phyloP scores from a whole-genome alignment of 805 yeast genomes.

The Cyberlindnera nakhonratchasimensis region DNA sequence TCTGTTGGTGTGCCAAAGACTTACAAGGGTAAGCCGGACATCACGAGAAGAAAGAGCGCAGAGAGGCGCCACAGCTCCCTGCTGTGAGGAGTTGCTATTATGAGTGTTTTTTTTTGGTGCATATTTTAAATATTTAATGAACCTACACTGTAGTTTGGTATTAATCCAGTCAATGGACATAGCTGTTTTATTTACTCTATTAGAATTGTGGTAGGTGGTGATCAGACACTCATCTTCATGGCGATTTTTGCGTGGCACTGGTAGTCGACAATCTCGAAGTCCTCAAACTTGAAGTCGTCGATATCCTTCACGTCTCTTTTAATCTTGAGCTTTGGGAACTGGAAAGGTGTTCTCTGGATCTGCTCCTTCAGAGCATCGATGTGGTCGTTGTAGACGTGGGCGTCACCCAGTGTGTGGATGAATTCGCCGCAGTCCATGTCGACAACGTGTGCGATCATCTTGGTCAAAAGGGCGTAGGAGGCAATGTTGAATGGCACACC shows the following conservation, averaged over 20 bases:
- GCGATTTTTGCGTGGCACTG: slow-evolving; percentile 79
- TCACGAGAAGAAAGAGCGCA: slow-evolving; percentile 14
- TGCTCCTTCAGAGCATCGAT: slow-evolving; percentile 87
- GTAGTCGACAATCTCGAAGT: slow-evolving; percentile 77
- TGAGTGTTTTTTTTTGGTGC: too few relatives aligned
- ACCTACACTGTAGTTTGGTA: too few relatives aligned
- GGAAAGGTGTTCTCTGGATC: slow-evolving; percentile 65
- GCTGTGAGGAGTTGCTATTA: slow-evolving; percentile 11
- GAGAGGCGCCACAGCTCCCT: slow-evolving; percentile 28
- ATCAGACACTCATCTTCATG: slow-evolving; percentile 95
- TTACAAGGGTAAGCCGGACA: slow-evolving; percentile 25
- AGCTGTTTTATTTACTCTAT: too few relatives aligned
- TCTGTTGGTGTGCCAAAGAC: slow-evolving; percentile 29
- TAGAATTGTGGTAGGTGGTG: too few relatives aligned
- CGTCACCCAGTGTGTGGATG: slow-evolving; percentile 93
- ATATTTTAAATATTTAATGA: too few relatives aligned
- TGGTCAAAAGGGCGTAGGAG: slow-evolving; percentile 86
- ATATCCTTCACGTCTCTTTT: slow-evolving; percentile 64
- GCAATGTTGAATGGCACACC: slow-evolving; percentile 99
- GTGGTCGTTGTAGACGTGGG: slow-evolving; percentile 93
- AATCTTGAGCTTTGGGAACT: slow-evolving; percentile 76
- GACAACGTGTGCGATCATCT: slow-evolving; percentile 94
- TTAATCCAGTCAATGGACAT: too few relatives aligned
- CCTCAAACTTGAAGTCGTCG: slow-evolving; percentile 87
- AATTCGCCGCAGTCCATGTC: slow-evolving; percentile 95